Conservation (phyloP, 2,329 filamentous ascomycete genomes). For the Scedosporium minutisporum region DNA sequence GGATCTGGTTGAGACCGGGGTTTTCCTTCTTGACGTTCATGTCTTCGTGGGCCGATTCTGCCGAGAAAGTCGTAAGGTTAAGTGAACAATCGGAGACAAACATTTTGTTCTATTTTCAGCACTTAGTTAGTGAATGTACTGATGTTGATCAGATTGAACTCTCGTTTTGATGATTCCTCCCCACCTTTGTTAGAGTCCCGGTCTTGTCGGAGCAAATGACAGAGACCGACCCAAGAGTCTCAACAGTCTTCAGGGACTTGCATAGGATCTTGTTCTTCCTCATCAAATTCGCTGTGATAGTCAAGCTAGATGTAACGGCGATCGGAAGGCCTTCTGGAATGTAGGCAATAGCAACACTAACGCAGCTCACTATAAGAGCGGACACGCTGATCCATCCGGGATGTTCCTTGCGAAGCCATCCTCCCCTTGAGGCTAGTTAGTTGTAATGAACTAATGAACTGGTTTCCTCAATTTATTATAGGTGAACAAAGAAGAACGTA, state of each 20-base stretch:
- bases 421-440: conserved; percentile 32
- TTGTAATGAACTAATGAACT: no score
- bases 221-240: conserved; percentile 63
- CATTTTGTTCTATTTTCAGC: not conserved
- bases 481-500: no score
- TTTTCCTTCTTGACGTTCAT: not conserved
- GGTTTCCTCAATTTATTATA: no score
- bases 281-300: conserved; percentile 71
- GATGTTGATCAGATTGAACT: no score
- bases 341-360: conserved; percentile 64
- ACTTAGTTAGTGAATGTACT: no score
- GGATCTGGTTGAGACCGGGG: not conserved
- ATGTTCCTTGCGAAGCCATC: conserved; percentile 58
- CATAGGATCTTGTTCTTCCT: conserved; percentile 66
- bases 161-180: no score
- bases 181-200: conserved; percentile 40
- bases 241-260: conserved; percentile 71
- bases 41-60: not conserved
- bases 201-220: conserved; percentile 73
- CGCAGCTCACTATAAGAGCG: conserved; percentile 62
- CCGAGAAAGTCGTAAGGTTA: not conserved
- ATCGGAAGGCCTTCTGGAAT: conserved; percentile 68
- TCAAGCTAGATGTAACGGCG: conserved; percentile 59
- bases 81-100: not conserved
- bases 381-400: conserved; percentile 65